phyloP scores from a whole-genome alignment of 2,329 filamentous ascomycete genomes.

The Colletotrichum theobromicola region DNA sequence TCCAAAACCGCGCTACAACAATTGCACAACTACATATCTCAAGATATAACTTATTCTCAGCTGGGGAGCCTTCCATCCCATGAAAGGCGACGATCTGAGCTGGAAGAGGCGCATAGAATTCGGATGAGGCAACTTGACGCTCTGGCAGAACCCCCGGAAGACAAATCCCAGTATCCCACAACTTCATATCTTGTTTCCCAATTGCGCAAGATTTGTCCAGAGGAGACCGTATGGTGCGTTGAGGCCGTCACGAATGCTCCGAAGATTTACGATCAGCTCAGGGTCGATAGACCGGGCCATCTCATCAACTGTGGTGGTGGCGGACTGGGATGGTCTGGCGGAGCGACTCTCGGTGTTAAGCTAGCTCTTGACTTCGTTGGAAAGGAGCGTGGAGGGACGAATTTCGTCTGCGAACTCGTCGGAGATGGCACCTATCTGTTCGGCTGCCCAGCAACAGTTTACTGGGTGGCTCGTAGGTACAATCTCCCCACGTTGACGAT shows the following conservation, averaged over 20 bases:
- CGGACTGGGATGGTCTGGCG: slow-evolving; percentile 82
- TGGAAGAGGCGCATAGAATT: slow-evolving; percentile 63
- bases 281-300: slow-evolving; percentile 68
- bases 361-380: slow-evolving; percentile 57
- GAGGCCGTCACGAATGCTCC: slow-evolving; percentile 78
- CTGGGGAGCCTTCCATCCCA: slow-evolving; percentile 72
- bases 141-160: slow-evolving; percentile 61
- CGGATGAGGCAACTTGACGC: slow-evolving; percentile 65
- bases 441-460: slow-evolving; percentile 57
- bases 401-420: slow-evolving; percentile 60
- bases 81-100: slow-evolving; percentile 53
- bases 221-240: slow-evolving; percentile 73
- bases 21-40: neutral
- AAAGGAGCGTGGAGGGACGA: slow-evolving; percentile 44
- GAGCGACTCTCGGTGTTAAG: slow-evolving; percentile 77
- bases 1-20: neutral
- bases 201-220: slow-evolving; percentile 37
- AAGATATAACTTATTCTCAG: slow-evolving; percentile 53
- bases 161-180: slow-evolving; percentile 52
- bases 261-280: slow-evolving; percentile 74
- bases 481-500: slow-evolving; percentile 59
- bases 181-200: slow-evolving; percentile 29
- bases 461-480: slow-evolving; percentile 62
- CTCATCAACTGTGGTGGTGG: slow-evolving; percentile 86
- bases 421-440: slow-evolving; percentile 64